Base-by-base conservation (phyloP, 306 rosid species). In the Vigna trinervia region DNA sequence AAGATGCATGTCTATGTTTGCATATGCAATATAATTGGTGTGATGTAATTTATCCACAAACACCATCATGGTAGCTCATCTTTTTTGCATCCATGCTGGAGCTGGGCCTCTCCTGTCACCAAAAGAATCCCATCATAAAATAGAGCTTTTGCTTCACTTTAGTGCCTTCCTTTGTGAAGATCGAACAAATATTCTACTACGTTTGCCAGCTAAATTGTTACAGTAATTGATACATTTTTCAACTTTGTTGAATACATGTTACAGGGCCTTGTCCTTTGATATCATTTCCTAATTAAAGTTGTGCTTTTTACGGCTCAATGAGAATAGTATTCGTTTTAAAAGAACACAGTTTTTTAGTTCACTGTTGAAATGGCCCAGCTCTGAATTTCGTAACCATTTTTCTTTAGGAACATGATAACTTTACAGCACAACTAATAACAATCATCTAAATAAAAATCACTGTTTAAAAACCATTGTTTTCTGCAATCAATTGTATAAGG, bases 21-120 rank as follows among this genome's bases (percentile, higher is more conserved):
- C 58, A 64, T 52, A 45, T 81, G 86, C 85, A 85, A 59, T 63
- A 80, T 77, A 67, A 83, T 83, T 85, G 83, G 71, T 52, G 22
- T 46, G 69, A 69, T 74, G 81, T 54, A 39, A 78, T 81, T 71
- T 53, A 17, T 53, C 59, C 63, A 38, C 69, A 76, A 78, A 86
- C 90, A 86, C 69, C 76, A 91, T 89, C 70, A 91, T 89, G 54
- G n/a, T 36, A n/a, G 5, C 6, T 28, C 66, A 67, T 72, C 71
- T 83, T 84, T 87, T 66, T 84, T 82, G 84, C 90, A 81, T 85
- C 81, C 89, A 76, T 82, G 82, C 82, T 78, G 79, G 81, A 87
- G 78, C 81, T 78, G 79, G 84, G 90, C 81, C 90, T 78, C 65
- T 34, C 52, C 80, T 75, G 69, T 34, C 52, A 59, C 77, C 84